Evolutionary conservation across 495 filamentous ascomycete genomes (phyloP).

Genomic region (Penicillium desertorum): DNA sequence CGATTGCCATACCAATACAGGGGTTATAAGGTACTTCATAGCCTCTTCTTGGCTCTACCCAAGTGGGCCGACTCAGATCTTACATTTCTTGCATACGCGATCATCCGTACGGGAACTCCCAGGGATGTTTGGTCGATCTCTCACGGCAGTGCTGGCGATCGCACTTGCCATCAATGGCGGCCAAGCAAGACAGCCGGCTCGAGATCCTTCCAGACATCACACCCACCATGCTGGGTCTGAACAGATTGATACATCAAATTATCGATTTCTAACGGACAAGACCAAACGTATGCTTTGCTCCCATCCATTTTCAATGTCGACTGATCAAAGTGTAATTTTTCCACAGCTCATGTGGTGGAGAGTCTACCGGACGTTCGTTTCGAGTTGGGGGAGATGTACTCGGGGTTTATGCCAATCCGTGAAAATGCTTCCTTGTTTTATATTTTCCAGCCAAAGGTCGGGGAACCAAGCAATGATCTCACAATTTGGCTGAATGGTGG

Average conservation of each 20-base stretch:
- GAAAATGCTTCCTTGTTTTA: constrained; percentile 3
- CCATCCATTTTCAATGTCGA: background rate
- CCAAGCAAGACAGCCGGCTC: background rate
- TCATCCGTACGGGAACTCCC: background rate
- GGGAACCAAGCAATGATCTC: constrained; percentile 4
- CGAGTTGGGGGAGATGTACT: constrained; percentile 64
- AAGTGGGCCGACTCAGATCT: background rate
- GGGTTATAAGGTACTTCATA: background rate
- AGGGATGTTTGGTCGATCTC: constrained; percentile 4
- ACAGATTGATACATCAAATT: background rate
- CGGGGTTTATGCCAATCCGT: constrained; percentile 2
- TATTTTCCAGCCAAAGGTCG: constrained; percentile 6
- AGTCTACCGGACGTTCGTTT: constrained; percentile 58
- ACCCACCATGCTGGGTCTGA: background rate
- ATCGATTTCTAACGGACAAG: constrained; percentile 2
- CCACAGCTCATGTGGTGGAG: constrained; percentile 4
- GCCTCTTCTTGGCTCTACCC: background rate
- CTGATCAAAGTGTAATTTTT: background rate
- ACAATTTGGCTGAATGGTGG: constrained; percentile 8
- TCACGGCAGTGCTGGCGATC: background rate
- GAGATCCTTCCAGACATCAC: too few species aligned
- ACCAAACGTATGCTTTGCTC: constrained; percentile 2
- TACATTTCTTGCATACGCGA: background rate
- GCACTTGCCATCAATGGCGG: background rate
- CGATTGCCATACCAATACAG: too few species aligned